Evolutionary conservation across 768 basidiomycete species (phyloP), one percentile per base, ranked within the genome.

Genomic region (Amanita inopinata): DNA sequence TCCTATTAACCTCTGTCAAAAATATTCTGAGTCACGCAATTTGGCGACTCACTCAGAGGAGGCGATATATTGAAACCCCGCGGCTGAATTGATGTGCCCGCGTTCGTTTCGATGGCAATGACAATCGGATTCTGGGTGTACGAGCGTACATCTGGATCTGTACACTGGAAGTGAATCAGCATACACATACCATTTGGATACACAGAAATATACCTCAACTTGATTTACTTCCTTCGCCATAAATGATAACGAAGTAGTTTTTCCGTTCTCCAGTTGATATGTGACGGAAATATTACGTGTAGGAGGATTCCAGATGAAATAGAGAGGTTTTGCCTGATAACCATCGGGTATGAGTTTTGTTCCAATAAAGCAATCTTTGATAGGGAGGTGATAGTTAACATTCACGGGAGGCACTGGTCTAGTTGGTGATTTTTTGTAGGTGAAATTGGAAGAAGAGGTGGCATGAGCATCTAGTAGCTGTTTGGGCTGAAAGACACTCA

Each of bases 401-500:
- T 5, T 22, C 11, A 9, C 19, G n/a, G 14, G 2, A 7, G 23
- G 2, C 27, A 4, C 23, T 9, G 6, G 14, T 11, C n/a, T 14
- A 1, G 14, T 25, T 6, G n/a, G n/a, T n/a, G 19, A 40, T 19
- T 19, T 18, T 22, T n/a, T 33, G 10, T 34, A 23, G 7, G 11
- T 31, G 14, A 42, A 42, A 4, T 24, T 14, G n/a, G 41, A 33
- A 18, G 32, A 18, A 18, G 41, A 23, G 12, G 41, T 42, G 31
- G 41, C 41, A 15, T 33, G 14, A 14, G 32, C 32, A 7, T 42
- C 41, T 8, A 15, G 12, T 22, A 33, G 15, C 9, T 6, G 33
- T 33, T 42, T 12, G 4, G 25, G 14, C 8, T 12, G n/a, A 27
- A 25, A 15, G 34, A 20, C 7, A 5, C 8, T 18, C 22, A 12